Evolutionary conservation across 176 grass and related monocot genomes (phyloP).

Genomic region (Aegilops bicornis): DNA sequence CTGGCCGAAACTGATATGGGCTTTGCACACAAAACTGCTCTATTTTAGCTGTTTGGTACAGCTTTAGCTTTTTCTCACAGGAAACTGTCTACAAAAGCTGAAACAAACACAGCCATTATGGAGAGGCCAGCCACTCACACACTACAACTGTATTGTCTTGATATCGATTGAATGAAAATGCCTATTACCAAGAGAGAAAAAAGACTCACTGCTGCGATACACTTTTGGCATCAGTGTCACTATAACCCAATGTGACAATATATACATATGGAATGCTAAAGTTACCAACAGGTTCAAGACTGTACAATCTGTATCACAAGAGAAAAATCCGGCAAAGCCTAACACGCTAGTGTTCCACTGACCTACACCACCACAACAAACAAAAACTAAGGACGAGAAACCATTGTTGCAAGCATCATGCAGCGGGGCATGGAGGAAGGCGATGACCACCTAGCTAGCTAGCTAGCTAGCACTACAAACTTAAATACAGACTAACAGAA

Average conservation of each 20-base stretch:
- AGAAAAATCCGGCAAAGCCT: not conserved
- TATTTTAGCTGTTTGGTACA: too few relatives aligned
- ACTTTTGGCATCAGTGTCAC: too few relatives aligned
- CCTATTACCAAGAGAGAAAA: too few relatives aligned
- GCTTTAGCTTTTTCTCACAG: too few relatives aligned
- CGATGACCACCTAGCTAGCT: not conserved
- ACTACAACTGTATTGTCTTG: too few relatives aligned
- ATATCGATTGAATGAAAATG: too few relatives aligned
- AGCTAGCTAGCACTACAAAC: not conserved
- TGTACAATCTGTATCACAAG: constrained; percentile 31
- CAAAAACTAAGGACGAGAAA: constrained; percentile 15
- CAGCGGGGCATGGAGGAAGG: not conserved
- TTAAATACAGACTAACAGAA: not conserved
- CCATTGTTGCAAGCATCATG: not conserved
- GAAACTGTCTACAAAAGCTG: too few relatives aligned
- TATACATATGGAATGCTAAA: not conserved
- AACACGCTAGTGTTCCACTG: not conserved
- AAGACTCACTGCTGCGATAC: too few relatives aligned
- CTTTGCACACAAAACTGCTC: too few relatives aligned
- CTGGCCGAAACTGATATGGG: too few relatives aligned
- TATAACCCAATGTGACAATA: not conserved
- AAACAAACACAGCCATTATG: too few relatives aligned
- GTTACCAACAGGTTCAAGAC: constrained; percentile 6
- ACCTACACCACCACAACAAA: constrained; percentile 22
- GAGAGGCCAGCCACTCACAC: too few relatives aligned